Conservation (phyloP, 441 rosid genomes). For the Bocquillonia castaneifolia region DNA sequence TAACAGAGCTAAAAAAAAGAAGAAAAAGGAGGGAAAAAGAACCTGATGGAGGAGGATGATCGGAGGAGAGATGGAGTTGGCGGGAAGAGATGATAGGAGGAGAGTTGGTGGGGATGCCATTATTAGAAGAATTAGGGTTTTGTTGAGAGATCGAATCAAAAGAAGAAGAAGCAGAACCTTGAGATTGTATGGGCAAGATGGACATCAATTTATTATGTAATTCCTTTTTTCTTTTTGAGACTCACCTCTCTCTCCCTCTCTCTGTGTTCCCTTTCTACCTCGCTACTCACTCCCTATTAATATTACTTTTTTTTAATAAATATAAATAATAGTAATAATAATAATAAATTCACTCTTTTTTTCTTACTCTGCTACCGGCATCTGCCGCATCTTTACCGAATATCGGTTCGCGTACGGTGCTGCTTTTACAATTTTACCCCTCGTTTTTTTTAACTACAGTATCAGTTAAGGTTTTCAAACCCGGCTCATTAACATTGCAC, state of each 20-base stretch:
- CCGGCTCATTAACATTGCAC: neutral
- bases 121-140: slow-evolving; percentile 57
- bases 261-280: too few species aligned
- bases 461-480: too few species aligned
- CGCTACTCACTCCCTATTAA: too few species aligned
- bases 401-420: neutral
- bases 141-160: slow-evolving; percentile 32
- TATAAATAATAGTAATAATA: too few species aligned
- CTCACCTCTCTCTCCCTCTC: too few species aligned
- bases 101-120: slow-evolving; percentile 46
- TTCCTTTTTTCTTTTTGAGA: too few species aligned
- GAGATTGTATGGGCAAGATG: slow-evolving; percentile 76
- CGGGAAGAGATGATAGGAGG: too few species aligned
- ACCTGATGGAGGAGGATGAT: slow-evolving; percentile 40
- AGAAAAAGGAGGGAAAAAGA: neutral
- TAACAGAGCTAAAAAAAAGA: neutral
- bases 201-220: slow-evolving; percentile 99
- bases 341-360: neutral
- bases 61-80: slow-evolving; percentile 30
- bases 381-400: slow-evolving; percentile 26
- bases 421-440: slow-evolving; percentile 6
- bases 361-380: neutral
- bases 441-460: neutral
- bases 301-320: too few species aligned
- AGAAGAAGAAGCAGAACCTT: slow-evolving; percentile 57